These are phyloP conservation scores for Mikania micrantha DNA, from an alignment of 129 eudicot genomes.

Conservation along the genomic window DNA sequence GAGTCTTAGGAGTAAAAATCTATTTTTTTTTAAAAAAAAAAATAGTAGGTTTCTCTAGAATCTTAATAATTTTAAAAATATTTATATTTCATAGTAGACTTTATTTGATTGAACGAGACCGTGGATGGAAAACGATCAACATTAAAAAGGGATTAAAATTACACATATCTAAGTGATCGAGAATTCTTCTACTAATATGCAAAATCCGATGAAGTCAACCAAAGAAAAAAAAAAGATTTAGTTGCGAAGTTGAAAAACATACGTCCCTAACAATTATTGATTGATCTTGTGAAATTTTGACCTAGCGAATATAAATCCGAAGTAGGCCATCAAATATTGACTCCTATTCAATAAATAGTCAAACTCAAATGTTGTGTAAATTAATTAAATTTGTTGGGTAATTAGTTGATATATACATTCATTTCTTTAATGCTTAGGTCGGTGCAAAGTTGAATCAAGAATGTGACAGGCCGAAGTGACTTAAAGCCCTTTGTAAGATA, in stretches of 20 bases:
- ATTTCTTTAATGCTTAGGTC: slow-evolving; percentile 19
- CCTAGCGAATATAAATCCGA: slow-evolving; percentile 15
- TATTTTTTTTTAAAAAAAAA: no score
- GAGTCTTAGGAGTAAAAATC: no score
- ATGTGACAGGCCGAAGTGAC: slow-evolving; percentile 31
- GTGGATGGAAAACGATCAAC: no score
- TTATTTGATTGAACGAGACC: no score
- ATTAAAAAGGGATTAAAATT: no score
- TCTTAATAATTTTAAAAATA: no score
- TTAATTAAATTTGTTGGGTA: slow-evolving; percentile 13
- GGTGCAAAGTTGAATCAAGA: slow-evolving; percentile 33
- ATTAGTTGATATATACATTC: neutral
- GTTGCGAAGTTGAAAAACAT: slow-evolving; percentile 2
- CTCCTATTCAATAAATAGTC: slow-evolving; percentile 15
- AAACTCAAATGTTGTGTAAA: slow-evolving; percentile 8
- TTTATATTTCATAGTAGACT: no score
- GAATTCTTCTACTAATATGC: no score
- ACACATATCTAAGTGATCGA: no score
- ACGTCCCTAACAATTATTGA: slow-evolving; percentile 8
- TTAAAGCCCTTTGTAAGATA: slow-evolving; percentile 34
- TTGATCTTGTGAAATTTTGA: slow-evolving; percentile 11
- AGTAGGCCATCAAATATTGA: slow-evolving; percentile 26
- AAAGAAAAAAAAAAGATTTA: neutral
- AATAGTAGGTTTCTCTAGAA: no score
- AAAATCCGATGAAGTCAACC: no score